Percentiles rank a stretch among this genome's conserved stretches.
Evolutionary conservation across 1,284 basidiomycete genomes (phyloP).

Genomic region (Leccinum solheimii): DNA sequence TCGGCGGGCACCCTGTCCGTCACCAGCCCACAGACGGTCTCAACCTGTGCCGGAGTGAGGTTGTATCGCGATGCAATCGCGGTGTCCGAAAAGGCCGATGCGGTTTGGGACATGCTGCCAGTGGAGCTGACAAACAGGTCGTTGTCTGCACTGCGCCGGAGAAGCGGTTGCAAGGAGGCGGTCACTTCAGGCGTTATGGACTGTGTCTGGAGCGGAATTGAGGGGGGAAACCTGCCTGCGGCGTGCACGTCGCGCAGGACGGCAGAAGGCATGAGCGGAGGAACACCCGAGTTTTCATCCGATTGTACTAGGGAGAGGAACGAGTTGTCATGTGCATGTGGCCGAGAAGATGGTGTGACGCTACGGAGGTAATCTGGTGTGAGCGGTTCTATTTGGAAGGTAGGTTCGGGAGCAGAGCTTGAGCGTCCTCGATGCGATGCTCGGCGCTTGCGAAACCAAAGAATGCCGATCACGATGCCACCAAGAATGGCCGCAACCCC

Average conservation of each 20-base stretch:
- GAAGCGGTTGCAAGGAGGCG: no score
- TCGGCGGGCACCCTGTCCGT: conserved; percentile 10
- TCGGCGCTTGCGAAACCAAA: conserved; percentile 9
- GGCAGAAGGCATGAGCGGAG: conserved; percentile 10
- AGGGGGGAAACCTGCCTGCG: background rate
- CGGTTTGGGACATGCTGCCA: background rate
- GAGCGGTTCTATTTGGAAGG: conserved; percentile 9
- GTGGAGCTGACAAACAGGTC: no score
- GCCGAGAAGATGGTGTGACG: background rate
- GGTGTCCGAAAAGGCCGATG: conserved; percentile 1
- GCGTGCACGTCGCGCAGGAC: conserved; percentile 15
- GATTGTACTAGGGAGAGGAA: background rate
- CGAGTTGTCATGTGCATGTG: background rate
- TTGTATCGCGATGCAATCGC: background rate
- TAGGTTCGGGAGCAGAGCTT: background rate
- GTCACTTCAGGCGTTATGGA: background rate
- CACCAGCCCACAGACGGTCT: conserved; percentile 14
- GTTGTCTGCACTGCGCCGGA: background rate
- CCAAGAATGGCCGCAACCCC: conserved; percentile 12
- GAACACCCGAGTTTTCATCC: background rate
- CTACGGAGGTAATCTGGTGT: background rate
- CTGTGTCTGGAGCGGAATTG: background rate
- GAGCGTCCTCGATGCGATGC: background rate
- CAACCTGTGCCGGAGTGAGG: conserved; percentile 18
- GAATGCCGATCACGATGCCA: conserved; percentile 5